Percentiles rank a stretch among this genome's conserved stretches.
phyloP scores from a whole-genome alignment of 371 early-diverging fungal species.

The Mucor lusitanicus region DNA sequence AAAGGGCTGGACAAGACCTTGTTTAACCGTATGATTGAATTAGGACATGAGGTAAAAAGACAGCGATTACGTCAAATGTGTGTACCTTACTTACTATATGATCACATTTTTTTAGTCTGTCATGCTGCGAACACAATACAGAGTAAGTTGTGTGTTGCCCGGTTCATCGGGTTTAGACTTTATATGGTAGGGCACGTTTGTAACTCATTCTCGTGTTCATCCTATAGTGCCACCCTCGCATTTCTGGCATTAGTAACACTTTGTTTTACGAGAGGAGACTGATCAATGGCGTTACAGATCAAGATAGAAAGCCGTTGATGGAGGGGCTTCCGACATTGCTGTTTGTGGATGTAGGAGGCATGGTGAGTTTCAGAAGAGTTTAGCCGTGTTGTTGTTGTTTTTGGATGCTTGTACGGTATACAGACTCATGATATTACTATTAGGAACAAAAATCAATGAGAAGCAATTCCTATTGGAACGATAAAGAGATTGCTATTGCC shows the following conservation, averaged over 20 bases:
- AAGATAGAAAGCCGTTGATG: slow-evolving; percentile 58
- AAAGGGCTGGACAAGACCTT: slow-evolving; percentile 82
- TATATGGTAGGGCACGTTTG: background rate
- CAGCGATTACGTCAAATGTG: background rate
- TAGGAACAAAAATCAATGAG: slow-evolving; percentile 46
- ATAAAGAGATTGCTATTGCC: slow-evolving; percentile 52
- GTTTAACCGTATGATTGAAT: slow-evolving; percentile 78
- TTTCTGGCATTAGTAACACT: slow-evolving; percentile 73
- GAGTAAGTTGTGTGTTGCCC: slow-evolving; percentile 46
- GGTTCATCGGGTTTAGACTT: background rate
- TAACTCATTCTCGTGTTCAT: background rate
- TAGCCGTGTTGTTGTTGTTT: too few relatives aligned
- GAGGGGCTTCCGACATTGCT: slow-evolving; percentile 63
- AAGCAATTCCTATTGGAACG: slow-evolving; percentile 57
- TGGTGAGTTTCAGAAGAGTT: slow-evolving; percentile 13
- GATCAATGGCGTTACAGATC: slow-evolving; percentile 54
- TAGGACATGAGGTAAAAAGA: slow-evolving; percentile 26
- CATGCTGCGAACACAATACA: slow-evolving; percentile 84
- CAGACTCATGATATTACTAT: too few relatives aligned
- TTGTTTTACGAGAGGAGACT: slow-evolving; percentile 78
- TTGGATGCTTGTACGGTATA: too few relatives aligned
- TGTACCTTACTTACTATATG: background rate
- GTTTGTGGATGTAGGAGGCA: slow-evolving; percentile 68
- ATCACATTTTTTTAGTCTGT: too few relatives aligned
- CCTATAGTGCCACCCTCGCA: slow-evolving; percentile 83